Evolutionary conservation across 108 stramenopile species (phyloP).

Genomic region (Fistulifera pelliculosa): DNA sequence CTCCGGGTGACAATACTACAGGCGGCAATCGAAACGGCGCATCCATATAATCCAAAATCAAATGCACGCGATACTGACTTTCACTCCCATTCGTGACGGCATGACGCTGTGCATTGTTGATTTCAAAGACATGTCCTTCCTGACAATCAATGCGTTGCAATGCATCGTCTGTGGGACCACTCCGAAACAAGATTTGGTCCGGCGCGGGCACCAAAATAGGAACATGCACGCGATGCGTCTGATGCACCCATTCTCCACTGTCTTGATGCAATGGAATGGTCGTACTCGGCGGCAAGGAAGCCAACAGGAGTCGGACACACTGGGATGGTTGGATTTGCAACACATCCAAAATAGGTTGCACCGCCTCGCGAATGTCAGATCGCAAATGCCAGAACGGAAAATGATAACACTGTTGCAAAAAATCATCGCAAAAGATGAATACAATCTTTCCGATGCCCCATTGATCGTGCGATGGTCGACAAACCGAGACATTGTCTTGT

Average conservation of each 20-base stretch:
- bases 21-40: slow-evolving; percentile 12
- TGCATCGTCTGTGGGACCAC: slow-evolving; percentile 54
- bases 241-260: slow-evolving; percentile 92
- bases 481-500: slow-evolving; percentile 73
- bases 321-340: slow-evolving; percentile 34
- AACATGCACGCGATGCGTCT: slow-evolving; percentile 93
- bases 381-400: slow-evolving; percentile 82
- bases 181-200: slow-evolving; percentile 73
- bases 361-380: slow-evolving; percentile 42
- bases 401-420: slow-evolving; percentile 75
- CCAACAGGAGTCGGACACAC: slow-evolving; percentile 86
- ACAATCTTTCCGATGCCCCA: slow-evolving; percentile 97
- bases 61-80: slow-evolving; percentile 66
- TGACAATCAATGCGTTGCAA: slow-evolving; percentile 74
- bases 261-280: slow-evolving; percentile 97
- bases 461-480: slow-evolving; percentile 87
- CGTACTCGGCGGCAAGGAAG: slow-evolving; percentile 87
- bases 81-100: slow-evolving; percentile 77
- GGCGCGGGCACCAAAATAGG: slow-evolving; percentile 76
- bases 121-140: slow-evolving; percentile 92
- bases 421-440: slow-evolving; percentile 95
- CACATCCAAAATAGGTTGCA: slow-evolving; percentile 71
- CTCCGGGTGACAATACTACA: slow-evolving; percentile 60
- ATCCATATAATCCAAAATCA: slow-evolving; percentile 92
- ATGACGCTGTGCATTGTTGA: slow-evolving; percentile 97